A percentile compares a stretch with the other conserved stretches of the same genome.
phyloP scores from a whole-genome alignment of 345 rosid genomes.

The Moricandia moricandioides region DNA sequence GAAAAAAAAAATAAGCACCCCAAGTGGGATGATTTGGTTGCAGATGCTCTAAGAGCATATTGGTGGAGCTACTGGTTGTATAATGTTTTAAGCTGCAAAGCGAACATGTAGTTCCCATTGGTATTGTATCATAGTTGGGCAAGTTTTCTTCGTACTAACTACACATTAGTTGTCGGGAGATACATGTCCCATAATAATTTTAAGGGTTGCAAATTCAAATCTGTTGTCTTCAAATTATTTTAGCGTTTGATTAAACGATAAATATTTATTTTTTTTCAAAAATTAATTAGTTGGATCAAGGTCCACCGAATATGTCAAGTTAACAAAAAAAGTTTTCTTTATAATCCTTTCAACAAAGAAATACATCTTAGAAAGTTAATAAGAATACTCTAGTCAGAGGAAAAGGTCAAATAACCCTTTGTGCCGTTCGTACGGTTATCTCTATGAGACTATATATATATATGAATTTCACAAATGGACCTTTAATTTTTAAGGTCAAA shows the following conservation, averaged over 20 bases:
- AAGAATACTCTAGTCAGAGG: background rate
- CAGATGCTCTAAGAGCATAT: too few relatives aligned
- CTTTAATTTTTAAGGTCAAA: background rate
- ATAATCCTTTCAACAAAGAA: background rate
- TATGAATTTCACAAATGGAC: background rate
- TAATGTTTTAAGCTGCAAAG: background rate
- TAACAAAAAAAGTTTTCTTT: too few relatives aligned
- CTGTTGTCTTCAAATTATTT: too few relatives aligned
- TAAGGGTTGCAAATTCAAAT: too few relatives aligned
- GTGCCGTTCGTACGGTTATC: slow-evolving; percentile 4
- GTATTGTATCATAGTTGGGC: background rate
- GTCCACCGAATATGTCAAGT: too few relatives aligned
- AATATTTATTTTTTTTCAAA: too few relatives aligned
- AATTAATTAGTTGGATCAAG: too few relatives aligned
- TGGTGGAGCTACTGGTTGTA: background rate
- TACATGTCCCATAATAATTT: too few relatives aligned
- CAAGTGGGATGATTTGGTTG: too few relatives aligned
- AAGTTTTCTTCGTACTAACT: background rate
- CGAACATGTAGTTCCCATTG: background rate
- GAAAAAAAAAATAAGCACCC: too few relatives aligned
- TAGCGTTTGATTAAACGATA: too few relatives aligned
- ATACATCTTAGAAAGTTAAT: background rate
- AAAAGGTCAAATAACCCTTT: background rate
- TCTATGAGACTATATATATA: background rate
- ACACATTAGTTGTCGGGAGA: too few relatives aligned